Percentiles rank a stretch among this genome's conserved stretches.
These are phyloP conservation scores for Citrullus mucosospermus DNA, from an alignment of 306 rosid species.

Conservation along the genomic window DNA sequence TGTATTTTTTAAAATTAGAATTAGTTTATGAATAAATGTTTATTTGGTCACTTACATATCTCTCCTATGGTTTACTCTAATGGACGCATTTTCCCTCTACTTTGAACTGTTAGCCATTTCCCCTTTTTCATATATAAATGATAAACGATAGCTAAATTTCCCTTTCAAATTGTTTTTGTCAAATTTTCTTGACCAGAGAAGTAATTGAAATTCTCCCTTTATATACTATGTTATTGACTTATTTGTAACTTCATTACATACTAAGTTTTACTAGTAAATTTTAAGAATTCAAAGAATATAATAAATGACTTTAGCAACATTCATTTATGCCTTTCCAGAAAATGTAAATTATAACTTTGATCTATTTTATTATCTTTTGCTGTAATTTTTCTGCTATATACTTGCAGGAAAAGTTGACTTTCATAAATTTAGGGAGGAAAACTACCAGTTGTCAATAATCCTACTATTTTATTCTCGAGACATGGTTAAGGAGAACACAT, in stretches of 20 bases:
- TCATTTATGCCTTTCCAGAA: background rate
- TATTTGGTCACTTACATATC: background rate
- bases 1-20: background rate
- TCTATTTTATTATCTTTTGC: background rate
- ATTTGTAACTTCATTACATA: too few relatives aligned
- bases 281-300: background rate
- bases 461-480: background rate
- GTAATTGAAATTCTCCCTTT: background rate
- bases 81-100: background rate
- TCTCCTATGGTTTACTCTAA: background rate
- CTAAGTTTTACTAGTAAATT: background rate
- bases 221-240: too few relatives aligned
- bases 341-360: background rate
- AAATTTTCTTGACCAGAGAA: background rate
- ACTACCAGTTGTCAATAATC: background rate
- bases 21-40: background rate
- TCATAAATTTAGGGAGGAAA: background rate
- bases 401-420: background rate
- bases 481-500: background rate
- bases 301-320: background rate
- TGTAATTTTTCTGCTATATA: background rate
- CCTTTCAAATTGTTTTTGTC: background rate
- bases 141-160: background rate
- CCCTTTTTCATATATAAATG: background rate
- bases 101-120: background rate